Evolutionary conservation across 306 rosid genomes (phyloP).

Genomic region (Comarum palustre): DNA sequence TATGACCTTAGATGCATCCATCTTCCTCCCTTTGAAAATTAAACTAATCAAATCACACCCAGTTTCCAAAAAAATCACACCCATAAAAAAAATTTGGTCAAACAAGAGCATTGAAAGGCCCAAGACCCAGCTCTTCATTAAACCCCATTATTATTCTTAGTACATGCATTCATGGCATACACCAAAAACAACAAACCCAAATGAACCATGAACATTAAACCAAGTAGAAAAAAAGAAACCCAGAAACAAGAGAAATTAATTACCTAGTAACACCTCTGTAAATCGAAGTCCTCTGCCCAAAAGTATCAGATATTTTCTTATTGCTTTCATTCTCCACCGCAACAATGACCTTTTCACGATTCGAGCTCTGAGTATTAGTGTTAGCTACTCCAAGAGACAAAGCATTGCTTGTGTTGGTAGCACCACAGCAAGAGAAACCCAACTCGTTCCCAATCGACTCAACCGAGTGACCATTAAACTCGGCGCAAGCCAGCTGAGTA

Average conservation of each 20-base stretch:
- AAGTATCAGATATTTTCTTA: constrained; percentile 72
- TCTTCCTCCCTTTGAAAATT: neutral
- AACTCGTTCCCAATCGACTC: constrained; percentile 62
- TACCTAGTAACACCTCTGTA: constrained; percentile 99
- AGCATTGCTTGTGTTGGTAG: constrained; percentile 20
- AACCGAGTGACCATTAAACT: constrained; percentile 52
- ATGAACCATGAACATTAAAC: neutral
- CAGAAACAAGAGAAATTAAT: neutral
- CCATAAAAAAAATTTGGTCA: neutral
- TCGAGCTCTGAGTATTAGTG: constrained; percentile 16
- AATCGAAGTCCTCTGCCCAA: constrained; percentile 94
- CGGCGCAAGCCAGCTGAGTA: constrained; percentile 45
- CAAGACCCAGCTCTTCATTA: neutral
- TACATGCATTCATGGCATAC: neutral
- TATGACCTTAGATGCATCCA: neutral
- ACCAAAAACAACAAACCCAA: neutral
- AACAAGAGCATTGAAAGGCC: neutral
- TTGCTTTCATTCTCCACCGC: constrained; percentile 41
- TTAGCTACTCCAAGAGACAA: constrained; percentile 52
- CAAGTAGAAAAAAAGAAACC: neutral
- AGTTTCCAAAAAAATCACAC: neutral
- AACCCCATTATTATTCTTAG: neutral
- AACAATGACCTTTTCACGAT: constrained; percentile 37
- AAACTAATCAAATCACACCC: neutral
- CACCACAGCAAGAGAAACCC: constrained; percentile 38